Evolutionary conservation across 768 basidiomycete genomes (phyloP).

Genomic region (Auricularia auricula-judae): DNA sequence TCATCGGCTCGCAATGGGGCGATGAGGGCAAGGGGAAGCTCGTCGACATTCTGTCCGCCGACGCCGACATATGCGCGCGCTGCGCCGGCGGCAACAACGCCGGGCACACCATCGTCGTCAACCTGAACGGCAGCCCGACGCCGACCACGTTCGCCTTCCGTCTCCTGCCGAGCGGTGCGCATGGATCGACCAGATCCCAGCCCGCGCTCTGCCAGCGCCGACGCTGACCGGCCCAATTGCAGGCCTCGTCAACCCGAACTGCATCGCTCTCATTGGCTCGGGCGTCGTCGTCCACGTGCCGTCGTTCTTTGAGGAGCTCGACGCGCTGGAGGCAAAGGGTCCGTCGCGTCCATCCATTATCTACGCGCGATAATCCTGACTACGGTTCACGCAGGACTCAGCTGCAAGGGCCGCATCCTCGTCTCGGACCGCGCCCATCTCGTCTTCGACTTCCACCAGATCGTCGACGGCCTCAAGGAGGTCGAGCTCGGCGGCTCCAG

Average conservation of each 20-base stretch:
- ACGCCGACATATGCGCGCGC: constrained; percentile 85
- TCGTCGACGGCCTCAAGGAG: constrained; percentile 97
- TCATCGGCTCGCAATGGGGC: constrained; percentile 85
- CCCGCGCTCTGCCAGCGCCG: not conserved
- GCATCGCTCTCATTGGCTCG: constrained; percentile 79
- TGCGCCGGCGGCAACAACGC: constrained; percentile 99
- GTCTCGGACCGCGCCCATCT: constrained; percentile 94
- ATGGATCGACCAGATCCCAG: not conserved
- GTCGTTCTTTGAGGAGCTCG: constrained; percentile 88
- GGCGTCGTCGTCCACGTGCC: constrained; percentile 97
- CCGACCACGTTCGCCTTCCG: constrained; percentile 92
- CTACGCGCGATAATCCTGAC: not conserved
- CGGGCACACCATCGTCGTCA: constrained; percentile 93
- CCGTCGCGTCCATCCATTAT: constrained; percentile 6
- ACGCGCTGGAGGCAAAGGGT: constrained; percentile 79
- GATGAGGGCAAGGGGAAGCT: constrained; percentile 94
- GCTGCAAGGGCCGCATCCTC: constrained; percentile 75
- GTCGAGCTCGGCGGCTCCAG: constrained; percentile 89
- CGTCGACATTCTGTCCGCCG: constrained; percentile 87
- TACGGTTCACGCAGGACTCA: constrained; percentile 46
- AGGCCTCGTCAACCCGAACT: constrained; percentile 81
- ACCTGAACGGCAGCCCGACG: constrained; percentile 51
- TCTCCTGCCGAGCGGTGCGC: constrained; percentile 81
- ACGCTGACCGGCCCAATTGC: constrained; percentile 3
- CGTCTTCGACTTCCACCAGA: constrained; percentile 99